A percentile compares a stretch with the other conserved stretches of the same genome.
Conservation (phyloP, 2,329 filamentous ascomycete genomes). For the Escovopsis sp. region DNA sequence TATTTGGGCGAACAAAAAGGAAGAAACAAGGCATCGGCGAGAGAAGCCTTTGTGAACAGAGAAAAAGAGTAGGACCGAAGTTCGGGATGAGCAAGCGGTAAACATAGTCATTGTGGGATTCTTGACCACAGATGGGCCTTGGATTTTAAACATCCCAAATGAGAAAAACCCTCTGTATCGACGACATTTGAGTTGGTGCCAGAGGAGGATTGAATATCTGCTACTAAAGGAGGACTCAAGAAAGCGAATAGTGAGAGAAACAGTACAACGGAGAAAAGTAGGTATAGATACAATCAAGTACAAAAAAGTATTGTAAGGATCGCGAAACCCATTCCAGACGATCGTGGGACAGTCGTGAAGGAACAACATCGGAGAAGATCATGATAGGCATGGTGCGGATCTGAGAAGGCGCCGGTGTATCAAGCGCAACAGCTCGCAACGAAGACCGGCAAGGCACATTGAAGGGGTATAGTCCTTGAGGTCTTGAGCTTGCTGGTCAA, state of each 20-base stretch:
- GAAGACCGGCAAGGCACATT: constrained; percentile 4
- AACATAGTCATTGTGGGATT: no score
- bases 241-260: no score
- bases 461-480: constrained; percentile 5
- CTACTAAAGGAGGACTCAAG: neutral
- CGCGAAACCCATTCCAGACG: neutral
- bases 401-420: neutral
- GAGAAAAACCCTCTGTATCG: no score
- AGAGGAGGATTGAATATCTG: constrained; percentile 3
- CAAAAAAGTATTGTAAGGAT: neutral
- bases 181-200: neutral
- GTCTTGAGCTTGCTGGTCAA: neutral
- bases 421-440: neutral
- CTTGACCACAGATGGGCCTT: no score
- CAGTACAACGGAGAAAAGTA: no score
- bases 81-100: no score
- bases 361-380: constrained; percentile 1
- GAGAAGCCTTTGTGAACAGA: no score
- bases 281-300: no score
- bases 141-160: no score
- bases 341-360: constrained; percentile 5
- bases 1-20: no score
- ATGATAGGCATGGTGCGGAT: neutral
- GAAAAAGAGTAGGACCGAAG: no score
- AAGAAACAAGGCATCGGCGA: no score